Evolutionary conservation across 768 basidiomycete species (phyloP).

Genomic region (Lactarius indigo): DNA sequence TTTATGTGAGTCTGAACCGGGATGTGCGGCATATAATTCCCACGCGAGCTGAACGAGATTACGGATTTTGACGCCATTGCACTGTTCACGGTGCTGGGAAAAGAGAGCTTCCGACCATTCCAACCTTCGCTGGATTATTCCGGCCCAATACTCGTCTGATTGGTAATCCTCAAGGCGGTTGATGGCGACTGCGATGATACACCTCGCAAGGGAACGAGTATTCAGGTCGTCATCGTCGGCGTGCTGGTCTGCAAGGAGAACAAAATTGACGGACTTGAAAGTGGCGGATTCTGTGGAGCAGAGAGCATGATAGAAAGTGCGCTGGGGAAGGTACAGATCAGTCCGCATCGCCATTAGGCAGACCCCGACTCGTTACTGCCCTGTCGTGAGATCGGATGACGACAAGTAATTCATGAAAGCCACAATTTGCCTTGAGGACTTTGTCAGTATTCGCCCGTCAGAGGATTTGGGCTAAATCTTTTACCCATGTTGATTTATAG

Average conservation of each 20-base stretch:
- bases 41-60: background rate
- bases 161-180: too few relatives aligned
- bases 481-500: too few relatives aligned
- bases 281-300: background rate
- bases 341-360: background rate
- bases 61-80: background rate
- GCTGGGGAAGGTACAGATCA: constrained; percentile 3
- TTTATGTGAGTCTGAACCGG: too few relatives aligned
- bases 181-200: background rate
- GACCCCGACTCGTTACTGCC: too few relatives aligned
- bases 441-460: too few relatives aligned
- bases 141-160: background rate
- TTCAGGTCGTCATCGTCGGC: background rate
- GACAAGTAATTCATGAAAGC: too few relatives aligned
- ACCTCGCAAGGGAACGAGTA: background rate
- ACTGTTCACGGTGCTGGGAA: too few relatives aligned
- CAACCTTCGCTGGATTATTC: background rate
- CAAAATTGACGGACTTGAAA: background rate
- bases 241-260: background rate
- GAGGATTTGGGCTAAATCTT: too few relatives aligned
- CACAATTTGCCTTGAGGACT: too few relatives aligned
- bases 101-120: background rate
- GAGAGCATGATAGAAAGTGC: constrained; percentile 9
- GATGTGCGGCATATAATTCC: background rate
- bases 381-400: too few relatives aligned